Percentiles rank a stretch among this genome's conserved stretches.
These are phyloP conservation scores for Keithomyces neogunnii DNA, from an alignment of 2,329 filamentous ascomycete species.

Conservation along the genomic window DNA sequence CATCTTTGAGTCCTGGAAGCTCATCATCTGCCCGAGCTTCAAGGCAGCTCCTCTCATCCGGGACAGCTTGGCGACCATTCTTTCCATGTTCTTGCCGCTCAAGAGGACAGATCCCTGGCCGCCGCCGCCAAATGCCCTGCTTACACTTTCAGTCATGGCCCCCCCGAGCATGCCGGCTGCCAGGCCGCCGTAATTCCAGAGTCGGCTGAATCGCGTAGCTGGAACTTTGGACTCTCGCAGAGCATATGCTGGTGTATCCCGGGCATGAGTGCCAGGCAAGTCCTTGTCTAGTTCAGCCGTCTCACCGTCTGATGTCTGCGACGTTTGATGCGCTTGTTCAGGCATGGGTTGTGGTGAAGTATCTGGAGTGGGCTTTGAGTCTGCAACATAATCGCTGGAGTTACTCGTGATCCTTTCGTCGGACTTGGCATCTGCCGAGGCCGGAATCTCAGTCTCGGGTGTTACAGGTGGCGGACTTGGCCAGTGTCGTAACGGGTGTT, in stretches of 20 bases:
- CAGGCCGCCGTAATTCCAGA: slow-evolving; percentile 93
- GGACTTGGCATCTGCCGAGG: background rate
- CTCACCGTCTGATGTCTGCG: slow-evolving; percentile 7
- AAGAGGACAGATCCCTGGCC: slow-evolving; percentile 71
- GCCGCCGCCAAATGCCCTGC: slow-evolving; percentile 64
- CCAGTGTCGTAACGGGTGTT: slow-evolving; percentile 30
- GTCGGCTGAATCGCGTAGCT: slow-evolving; percentile 71
- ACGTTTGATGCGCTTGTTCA: background rate
- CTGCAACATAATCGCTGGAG: background rate
- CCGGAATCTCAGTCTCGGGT: background rate
- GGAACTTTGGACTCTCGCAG: slow-evolving; percentile 87
- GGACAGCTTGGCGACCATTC: slow-evolving; percentile 84
- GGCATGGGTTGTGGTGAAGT: background rate
- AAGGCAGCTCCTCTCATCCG: slow-evolving; percentile 96
- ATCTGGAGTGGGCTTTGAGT: background rate
- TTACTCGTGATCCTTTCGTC: background rate
- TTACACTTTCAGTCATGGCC: slow-evolving; percentile 76
- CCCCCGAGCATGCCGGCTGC: slow-evolving; percentile 94
- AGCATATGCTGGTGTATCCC: slow-evolving; percentile 42
- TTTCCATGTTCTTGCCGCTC: slow-evolving; percentile 83
- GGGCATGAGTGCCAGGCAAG: slow-evolving; percentile 8
- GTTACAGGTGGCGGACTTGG: slow-evolving; percentile 16
- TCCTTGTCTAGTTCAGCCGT: slow-evolving; percentile 18
- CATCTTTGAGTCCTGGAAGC: slow-evolving; percentile 95
- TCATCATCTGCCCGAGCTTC: slow-evolving; percentile 96